A percentile compares a stretch with the other conserved stretches of the same genome.
Conservation (phyloP, 1,284 basidiomycete species). For the Naganishia cerealis region DNA sequence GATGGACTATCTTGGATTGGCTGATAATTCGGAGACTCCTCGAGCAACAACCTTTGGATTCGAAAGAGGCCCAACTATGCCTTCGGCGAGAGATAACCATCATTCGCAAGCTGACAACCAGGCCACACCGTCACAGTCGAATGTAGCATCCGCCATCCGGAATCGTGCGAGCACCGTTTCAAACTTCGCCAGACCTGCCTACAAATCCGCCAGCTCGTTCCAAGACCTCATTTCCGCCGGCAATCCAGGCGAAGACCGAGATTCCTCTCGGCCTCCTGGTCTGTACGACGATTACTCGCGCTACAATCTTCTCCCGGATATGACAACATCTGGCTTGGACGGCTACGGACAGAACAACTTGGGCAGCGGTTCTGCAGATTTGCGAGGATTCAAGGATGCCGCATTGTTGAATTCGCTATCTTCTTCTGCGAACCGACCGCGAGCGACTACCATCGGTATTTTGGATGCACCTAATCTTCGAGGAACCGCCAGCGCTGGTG, state of each 20-base stretch:
- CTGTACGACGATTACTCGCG: conserved; percentile 26
- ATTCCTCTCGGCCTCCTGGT: conserved; percentile 23
- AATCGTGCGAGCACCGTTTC: conserved; percentile 87
- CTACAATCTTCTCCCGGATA: conserved; percentile 6
- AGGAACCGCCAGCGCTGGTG: conserved; percentile 27
- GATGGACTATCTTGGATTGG: conserved; percentile 89
- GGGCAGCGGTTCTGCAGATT: conserved; percentile 50
- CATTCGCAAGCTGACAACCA: conserved; percentile 67
- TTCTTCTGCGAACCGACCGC: conserved; percentile 62
- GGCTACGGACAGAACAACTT: conserved; percentile 9
- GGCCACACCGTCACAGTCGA: conserved; percentile 78
- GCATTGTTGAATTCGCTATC: conserved; percentile 60
- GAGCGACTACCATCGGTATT: conserved; percentile 86
- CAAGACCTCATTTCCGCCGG: conserved; percentile 47
- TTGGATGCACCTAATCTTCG: conserved; percentile 60
- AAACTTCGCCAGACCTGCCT: conserved; percentile 65
- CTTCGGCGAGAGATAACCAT: conserved; percentile 37
- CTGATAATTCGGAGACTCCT: conserved; percentile 57
- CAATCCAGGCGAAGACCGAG: conserved; percentile 28
- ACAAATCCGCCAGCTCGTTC: conserved; percentile 63
- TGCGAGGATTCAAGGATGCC: conserved; percentile 69
- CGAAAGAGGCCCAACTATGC: conserved; percentile 45
- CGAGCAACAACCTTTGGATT: conserved; percentile 33
- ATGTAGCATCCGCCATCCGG: conserved; percentile 63
- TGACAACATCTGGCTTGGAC: conserved; percentile 13